Evolutionary conservation across 2,329 filamentous ascomycete genomes (phyloP).

Genomic region (Neopestalotiopsis clavispora): DNA sequence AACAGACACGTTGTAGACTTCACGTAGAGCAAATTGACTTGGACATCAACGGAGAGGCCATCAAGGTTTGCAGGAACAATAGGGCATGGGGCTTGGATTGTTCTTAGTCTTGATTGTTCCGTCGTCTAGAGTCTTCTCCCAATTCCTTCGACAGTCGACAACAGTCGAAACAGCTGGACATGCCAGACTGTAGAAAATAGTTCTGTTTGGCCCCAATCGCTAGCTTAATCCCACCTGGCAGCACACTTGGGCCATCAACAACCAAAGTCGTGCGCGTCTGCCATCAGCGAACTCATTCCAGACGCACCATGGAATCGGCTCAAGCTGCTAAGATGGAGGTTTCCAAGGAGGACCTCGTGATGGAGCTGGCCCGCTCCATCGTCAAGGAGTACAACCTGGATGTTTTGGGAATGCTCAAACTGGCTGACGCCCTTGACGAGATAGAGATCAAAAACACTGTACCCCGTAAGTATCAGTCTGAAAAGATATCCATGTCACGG

Average conservation of each 20-base stretch:
- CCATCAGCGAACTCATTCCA: not conserved
- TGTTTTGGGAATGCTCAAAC: not conserved
- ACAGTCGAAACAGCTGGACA: not conserved
- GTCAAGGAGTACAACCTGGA: not conserved
- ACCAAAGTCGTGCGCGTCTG: not conserved
- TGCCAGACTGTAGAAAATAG: not conserved
- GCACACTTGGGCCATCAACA: not conserved
- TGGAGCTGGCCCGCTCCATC: not conserved
- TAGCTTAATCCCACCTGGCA: not conserved
- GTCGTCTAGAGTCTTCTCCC: too few species aligned
- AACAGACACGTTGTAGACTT: too few species aligned
- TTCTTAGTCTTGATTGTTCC: too few species aligned
- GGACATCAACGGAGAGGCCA: too few species aligned
- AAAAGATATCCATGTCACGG: not conserved
- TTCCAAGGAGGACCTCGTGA: not conserved
- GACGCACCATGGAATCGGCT: not conserved
- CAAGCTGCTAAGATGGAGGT: not conserved
- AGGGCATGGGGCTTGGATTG: too few species aligned
- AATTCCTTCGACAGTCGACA: too few species aligned
- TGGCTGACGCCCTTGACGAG: conserved; percentile 5
- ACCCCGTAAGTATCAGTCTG: not conserved
- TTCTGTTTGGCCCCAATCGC: not conserved
- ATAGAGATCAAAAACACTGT: not conserved
- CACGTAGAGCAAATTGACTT: too few species aligned
- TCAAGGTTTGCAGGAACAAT: too few species aligned